These are phyloP conservation scores for Pleurotus citrinopileatus DNA, from an alignment of 768 basidiomycete genomes.

Conservation along the genomic window DNA sequence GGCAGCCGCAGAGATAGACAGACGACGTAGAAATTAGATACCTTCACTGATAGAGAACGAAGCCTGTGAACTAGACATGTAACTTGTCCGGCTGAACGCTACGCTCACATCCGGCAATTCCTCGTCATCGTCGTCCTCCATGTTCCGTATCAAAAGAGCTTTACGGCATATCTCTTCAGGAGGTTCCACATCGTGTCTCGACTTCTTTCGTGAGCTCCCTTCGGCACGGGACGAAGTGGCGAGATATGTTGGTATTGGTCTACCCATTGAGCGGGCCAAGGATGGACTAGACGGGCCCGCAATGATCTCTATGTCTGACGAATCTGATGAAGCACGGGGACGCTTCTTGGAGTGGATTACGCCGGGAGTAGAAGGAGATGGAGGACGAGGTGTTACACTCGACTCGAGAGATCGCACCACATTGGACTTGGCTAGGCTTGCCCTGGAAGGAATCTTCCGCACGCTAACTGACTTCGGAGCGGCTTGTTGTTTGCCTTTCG, in stretches of 20 bases:
- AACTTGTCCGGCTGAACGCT: slow-evolving; percentile 17
- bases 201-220: slow-evolving; percentile 40
- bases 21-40: no score
- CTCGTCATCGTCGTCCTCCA: slow-evolving; percentile 40
- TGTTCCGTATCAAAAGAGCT: slow-evolving; percentile 47
- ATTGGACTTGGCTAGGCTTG: background rate
- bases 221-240: no score
- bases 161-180: slow-evolving; percentile 41
- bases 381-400: background rate
- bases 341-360: background rate
- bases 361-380: background rate
- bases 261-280: background rate
- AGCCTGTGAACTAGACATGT: slow-evolving; percentile 9
- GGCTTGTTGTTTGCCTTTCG: background rate
- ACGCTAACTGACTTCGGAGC: background rate
- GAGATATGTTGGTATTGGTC: background rate
- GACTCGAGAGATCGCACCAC: background rate
- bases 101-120: slow-evolving; percentile 42
- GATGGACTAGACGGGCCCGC: background rate
- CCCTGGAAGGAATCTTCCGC: background rate
- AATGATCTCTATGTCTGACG: background rate
- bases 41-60: no score
- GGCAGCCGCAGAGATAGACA: no score
- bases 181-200: slow-evolving; percentile 30
- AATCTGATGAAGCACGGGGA: background rate